A percentile compares a stretch with the other conserved stretches of the same genome.
phyloP scores from a whole-genome alignment of 768 basidiomycete genomes.

The Crepidotus variabilis region DNA sequence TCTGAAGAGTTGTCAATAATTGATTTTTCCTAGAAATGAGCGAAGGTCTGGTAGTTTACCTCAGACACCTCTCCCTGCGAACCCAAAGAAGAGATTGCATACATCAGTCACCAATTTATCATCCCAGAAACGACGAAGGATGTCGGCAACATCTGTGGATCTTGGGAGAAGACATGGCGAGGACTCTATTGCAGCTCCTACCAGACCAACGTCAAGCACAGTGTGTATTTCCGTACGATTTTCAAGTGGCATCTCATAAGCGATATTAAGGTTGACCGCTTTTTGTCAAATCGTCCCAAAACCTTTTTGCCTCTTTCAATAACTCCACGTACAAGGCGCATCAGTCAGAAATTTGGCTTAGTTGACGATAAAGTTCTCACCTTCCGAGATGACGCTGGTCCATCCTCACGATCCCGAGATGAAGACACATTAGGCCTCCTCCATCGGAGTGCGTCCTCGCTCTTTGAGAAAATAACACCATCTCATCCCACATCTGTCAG shows the following conservation, averaged over 20 bases:
- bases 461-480: constrained; percentile 34
- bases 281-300: constrained; percentile 52
- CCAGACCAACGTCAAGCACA: constrained; percentile 9
- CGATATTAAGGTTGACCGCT: constrained; percentile 50
- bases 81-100: constrained; percentile 14
- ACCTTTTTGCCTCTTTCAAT: constrained; percentile 50
- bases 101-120: constrained; percentile 21
- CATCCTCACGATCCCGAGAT: constrained; percentile 23
- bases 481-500: constrained; percentile 43
- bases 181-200: constrained; percentile 1
- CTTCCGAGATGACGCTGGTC: constrained; percentile 34
- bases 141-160: constrained; percentile 17
- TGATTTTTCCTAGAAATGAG: not conserved
- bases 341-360: constrained; percentile 60
- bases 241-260: too few relatives aligned
- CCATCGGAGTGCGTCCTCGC: constrained; percentile 48
- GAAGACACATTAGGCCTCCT: constrained; percentile 43
- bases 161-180: constrained; percentile 8
- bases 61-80: constrained; percentile 12
- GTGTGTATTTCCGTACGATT: constrained; percentile 5
- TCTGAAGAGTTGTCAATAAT: too few relatives aligned
- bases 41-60: constrained; percentile 5
- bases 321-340: constrained; percentile 66
- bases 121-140: constrained; percentile 20
- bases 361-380: constrained; percentile 52